Conservation (phyloP, 2,329 filamentous ascomycete genomes). For the Alternaria metachromatica region DNA sequence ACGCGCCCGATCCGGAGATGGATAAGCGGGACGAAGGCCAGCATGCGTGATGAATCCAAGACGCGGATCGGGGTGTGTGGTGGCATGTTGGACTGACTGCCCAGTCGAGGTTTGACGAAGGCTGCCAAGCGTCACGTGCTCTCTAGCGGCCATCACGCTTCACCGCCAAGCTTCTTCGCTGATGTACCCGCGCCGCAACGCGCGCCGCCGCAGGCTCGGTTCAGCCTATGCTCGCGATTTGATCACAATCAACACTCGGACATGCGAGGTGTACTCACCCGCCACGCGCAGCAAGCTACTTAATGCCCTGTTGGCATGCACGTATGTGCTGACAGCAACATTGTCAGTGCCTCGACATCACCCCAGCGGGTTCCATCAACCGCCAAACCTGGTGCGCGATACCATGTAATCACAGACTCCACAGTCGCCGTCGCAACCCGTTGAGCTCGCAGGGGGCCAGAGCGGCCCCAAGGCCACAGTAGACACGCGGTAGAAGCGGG, state of each 20-base stretch:
- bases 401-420: too few species aligned
- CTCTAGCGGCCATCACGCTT: neutral
- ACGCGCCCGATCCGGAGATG: neutral
- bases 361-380: too few species aligned
- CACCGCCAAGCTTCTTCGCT: neutral
- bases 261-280: neutral
- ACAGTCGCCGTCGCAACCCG: too few species aligned
- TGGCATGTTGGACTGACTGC: neutral
- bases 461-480: too few species aligned
- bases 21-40: neutral
- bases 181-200: neutral
- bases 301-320: too few species aligned
- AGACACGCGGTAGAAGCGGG: too few species aligned
- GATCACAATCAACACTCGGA: neutral
- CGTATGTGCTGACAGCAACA: too few species aligned
- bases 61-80: neutral
- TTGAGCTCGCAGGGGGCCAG: too few species aligned
- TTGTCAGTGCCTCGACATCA: too few species aligned
- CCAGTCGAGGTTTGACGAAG: neutral
- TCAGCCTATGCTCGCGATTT: neutral
- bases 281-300: too few species aligned
- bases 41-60: neutral
- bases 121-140: neutral
- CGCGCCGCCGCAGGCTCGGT: too few species aligned
- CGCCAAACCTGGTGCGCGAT: too few species aligned